phyloP scores from a whole-genome alignment of 2,329 filamentous ascomycete species.

The Geosmithia flava region DNA sequence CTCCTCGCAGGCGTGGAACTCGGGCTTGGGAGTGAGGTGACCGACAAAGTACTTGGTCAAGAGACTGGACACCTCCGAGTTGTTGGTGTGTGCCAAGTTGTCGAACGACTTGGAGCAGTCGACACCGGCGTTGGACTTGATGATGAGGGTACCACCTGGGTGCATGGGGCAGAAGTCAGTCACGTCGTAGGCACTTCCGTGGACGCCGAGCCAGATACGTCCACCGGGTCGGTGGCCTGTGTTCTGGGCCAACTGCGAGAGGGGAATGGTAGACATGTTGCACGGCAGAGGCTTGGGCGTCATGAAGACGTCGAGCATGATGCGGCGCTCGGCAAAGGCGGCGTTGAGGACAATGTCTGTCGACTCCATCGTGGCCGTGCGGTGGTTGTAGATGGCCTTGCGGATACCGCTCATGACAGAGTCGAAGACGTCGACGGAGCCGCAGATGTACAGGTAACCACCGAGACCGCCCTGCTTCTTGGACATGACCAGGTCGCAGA shows the following conservation, averaged over 20 bases:
- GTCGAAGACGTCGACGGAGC: slow-evolving; percentile 21
- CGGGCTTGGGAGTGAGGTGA: slow-evolving; percentile 34
- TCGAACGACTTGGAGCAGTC: slow-evolving; percentile 41
- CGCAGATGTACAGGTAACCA: slow-evolving; percentile 17
- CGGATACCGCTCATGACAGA: slow-evolving; percentile 42
- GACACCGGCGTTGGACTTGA: slow-evolving; percentile 41
- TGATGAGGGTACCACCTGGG: slow-evolving; percentile 37
- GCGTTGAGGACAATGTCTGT: slow-evolving; percentile 36
- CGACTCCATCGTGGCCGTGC: slow-evolving; percentile 36
- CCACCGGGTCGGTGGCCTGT: slow-evolving; percentile 34
- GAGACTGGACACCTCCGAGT: slow-evolving; percentile 38
- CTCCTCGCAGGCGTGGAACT: slow-evolving; percentile 28
- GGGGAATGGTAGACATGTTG: slow-evolving; percentile 34
- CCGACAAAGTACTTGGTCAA: slow-evolving; percentile 42
- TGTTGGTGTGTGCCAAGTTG: slow-evolving; percentile 40
- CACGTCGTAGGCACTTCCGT: slow-evolving; percentile 40
- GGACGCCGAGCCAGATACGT: slow-evolving; percentile 38
- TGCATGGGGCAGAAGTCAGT: slow-evolving; percentile 41
- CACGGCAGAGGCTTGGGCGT: slow-evolving; percentile 37
- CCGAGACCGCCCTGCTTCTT: slow-evolving; percentile 41
- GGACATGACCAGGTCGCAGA: slow-evolving; percentile 43
- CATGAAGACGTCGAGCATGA: slow-evolving; percentile 47
- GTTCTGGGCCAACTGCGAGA: slow-evolving; percentile 34
- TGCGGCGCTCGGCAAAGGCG: slow-evolving; percentile 40
- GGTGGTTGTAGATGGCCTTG: slow-evolving; percentile 41